phyloP scores from a whole-genome alignment of 2,329 filamentous ascomycete species.

The Bipolaris zeicola region DNA sequence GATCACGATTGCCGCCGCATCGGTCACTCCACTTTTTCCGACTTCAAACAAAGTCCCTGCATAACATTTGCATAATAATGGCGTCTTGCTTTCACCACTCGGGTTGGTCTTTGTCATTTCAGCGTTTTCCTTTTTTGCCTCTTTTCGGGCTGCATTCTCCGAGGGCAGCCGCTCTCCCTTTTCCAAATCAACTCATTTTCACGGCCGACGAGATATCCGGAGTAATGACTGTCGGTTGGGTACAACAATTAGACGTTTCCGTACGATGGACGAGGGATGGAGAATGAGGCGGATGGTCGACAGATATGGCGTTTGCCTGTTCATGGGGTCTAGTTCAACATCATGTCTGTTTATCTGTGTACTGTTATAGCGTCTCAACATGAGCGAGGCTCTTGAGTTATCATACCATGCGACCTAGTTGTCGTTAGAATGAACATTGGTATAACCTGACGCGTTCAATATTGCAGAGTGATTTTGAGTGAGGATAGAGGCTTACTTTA shows the following conservation, averaged over 20 bases:
- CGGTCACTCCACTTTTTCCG: constrained; percentile 18
- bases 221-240: constrained; percentile 28
- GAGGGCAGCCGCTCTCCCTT: constrained; percentile 23
- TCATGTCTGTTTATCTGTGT: constrained; percentile 5
- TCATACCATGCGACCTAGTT: neutral
- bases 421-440: constrained; percentile 6
- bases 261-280: constrained; percentile 13
- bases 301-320: constrained; percentile 14
- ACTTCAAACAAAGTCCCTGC: constrained; percentile 26
- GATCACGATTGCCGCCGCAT: constrained; percentile 4
- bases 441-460: neutral
- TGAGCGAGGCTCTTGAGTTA: neutral
- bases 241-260: constrained; percentile 8
- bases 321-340: neutral
- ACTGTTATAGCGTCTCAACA: constrained; percentile 1
- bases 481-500: neutral
- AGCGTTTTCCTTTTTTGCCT: constrained; percentile 36
- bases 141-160: constrained; percentile 16
- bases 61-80: constrained; percentile 41
- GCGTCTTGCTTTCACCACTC: constrained; percentile 29
- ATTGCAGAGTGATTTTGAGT: neutral
- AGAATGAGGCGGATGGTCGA: constrained; percentile 12
- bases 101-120: constrained; percentile 26
- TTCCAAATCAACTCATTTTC: constrained; percentile 15
- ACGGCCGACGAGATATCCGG: constrained; percentile 37